Percentiles rank a stretch among this genome's conserved stretches.
Evolutionary conservation across 169 alveolate species (phyloP).

Genomic region (Eimeria necatrix): DNA sequence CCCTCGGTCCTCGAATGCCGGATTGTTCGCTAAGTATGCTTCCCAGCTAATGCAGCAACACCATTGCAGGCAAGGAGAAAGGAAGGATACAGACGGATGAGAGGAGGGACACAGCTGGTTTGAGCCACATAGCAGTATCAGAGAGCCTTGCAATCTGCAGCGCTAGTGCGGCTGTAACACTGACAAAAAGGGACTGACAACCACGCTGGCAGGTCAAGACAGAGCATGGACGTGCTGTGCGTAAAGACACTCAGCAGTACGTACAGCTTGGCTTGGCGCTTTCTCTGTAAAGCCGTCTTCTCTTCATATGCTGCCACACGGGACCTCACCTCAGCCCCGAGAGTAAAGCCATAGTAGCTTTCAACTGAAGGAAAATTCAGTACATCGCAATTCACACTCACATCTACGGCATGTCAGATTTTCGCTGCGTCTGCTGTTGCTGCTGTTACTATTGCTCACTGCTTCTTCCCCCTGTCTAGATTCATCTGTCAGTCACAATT

Average conservation of each 20-base stretch:
- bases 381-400: background rate
- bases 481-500: background rate
- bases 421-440: constrained; percentile 16
- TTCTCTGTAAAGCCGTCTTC: constrained; percentile 46
- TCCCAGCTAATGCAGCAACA: constrained; percentile 74
- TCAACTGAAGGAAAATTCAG: background rate
- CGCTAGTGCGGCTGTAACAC: background rate
- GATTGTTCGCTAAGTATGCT: constrained; percentile 32
- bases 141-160: background rate
- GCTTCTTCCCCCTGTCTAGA: background rate
- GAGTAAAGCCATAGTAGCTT: constrained; percentile 50
- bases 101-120: background rate
- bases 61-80: background rate
- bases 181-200: background rate
- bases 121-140: background rate
- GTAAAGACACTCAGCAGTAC: background rate
- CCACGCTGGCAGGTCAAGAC: background rate
- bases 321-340: constrained; percentile 46
- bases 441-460: background rate
- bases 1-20: constrained; percentile 17
- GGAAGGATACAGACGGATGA: background rate
- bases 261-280: constrained; percentile 41
- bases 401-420: background rate
- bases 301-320: constrained; percentile 39
- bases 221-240: background rate